Conservation (phyloP, 306 rosid genomes). For the Fagus crenata region DNA sequence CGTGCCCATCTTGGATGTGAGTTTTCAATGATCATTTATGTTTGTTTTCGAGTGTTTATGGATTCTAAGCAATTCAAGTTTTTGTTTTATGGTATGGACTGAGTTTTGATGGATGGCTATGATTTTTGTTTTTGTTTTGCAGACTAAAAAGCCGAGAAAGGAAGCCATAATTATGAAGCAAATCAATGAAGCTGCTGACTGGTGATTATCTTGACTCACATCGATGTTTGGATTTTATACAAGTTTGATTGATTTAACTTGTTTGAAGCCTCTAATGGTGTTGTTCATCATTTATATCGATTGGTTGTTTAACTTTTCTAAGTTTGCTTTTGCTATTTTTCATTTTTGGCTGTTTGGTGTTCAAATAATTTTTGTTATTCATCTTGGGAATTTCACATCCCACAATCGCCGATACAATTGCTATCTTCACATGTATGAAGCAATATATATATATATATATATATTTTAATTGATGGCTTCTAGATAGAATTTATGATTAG, state of each 20-base stretch:
- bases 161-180: conserved; percentile 77
- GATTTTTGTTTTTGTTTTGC: conserved; percentile 18
- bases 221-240: neutral
- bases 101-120: conserved; percentile 7
- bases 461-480: neutral
- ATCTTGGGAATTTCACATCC: neutral
- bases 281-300: no score
- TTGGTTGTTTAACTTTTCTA: neutral
- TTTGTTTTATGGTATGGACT: neutral
- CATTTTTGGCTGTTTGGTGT: neutral
- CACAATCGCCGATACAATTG: neutral
- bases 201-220: conserved; percentile 47
- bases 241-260: neutral
- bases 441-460: no score
- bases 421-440: neutral
- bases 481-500: neutral
- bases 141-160: conserved; percentile 86
- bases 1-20: conserved; percentile 79
- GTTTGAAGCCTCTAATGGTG: no score
- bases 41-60: neutral
- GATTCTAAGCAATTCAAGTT: neutral
- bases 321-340: neutral
- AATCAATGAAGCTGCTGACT: conserved; percentile 66
- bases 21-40: conserved; percentile 30
- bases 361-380: neutral